Base-by-base conservation (phyloP, 2,329 filamentous ascomycete genomes). In the Ciborinia camelliae region DNA sequence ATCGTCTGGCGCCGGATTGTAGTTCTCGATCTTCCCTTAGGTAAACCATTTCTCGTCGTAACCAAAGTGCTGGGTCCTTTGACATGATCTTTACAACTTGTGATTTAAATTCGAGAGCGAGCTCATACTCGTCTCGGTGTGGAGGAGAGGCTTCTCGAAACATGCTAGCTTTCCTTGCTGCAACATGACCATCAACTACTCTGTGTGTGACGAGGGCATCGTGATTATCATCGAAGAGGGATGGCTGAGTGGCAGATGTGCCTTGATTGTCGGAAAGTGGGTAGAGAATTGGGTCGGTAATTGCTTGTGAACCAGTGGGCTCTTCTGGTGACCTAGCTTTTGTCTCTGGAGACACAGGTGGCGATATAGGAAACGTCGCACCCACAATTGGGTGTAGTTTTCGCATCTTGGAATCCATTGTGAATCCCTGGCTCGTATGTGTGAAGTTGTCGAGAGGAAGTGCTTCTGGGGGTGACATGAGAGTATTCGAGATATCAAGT, bases 401-500 rank as follows among this genome's bases (percentile, higher is more conserved):
- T 60, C 55, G 70, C 60, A 73, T 70, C 59, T 71, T 73, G 48
- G 67, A 67, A 10, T 68, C 66, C 35, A 70, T 73, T 67, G 71
- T 66, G 54, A 51, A 65, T 65, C 59, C 58, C 55, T 54, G 67
- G 35, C 65, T 47, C 26, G 64, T 48, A 26, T 45, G 65, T 26
- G 64, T 47, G 73, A 86, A 87, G 70, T 75, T 84, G 68, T 87
- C 84, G 47, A 79, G 75, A 57, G 79, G 80, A 41, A 79, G 73
- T n/a, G 78, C 78, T 45, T 87, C 85, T 28, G 85, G 85, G 39
- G 86, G 86, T 28, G 86, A 88, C 81, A 88, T 86, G 65, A 88
- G 77, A 67, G 78, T 86, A 77, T 81, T 78, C 61, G 67, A 61
- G 37, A 70, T 66, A 15, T 71, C 68, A 64, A 72, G 71, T 43